Conservation (phyloP, 345 rosid species). For the Cardamine chenopodiifolia region DNA sequence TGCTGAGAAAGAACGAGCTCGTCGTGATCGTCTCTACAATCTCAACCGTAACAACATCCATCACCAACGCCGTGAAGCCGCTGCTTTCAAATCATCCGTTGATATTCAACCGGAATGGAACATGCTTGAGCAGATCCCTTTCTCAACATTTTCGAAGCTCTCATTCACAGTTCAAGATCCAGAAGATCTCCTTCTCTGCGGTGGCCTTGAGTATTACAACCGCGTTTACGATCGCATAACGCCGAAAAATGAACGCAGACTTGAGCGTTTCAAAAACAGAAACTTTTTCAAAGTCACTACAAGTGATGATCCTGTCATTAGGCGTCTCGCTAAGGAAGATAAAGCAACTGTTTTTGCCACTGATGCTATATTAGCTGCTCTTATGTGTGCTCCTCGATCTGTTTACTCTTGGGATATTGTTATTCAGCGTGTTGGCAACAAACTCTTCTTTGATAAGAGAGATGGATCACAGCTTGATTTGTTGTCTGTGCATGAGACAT, state of each 20-base stretch:
- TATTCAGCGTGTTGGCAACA: slow-evolving; percentile 87
- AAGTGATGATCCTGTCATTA: slow-evolving; percentile 87
- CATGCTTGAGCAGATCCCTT: slow-evolving; percentile 91
- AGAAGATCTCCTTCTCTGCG: slow-evolving; percentile 75
- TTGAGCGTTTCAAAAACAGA: slow-evolving; percentile 87
- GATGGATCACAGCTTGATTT: slow-evolving; percentile 92
- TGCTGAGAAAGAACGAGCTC: slow-evolving; percentile 87
- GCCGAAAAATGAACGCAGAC: slow-evolving; percentile 76
- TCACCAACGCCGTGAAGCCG: slow-evolving; percentile 78
- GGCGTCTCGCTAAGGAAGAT: slow-evolving; percentile 86
- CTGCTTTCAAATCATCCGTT: slow-evolving; percentile 74
- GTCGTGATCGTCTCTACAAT: slow-evolving; percentile 75
- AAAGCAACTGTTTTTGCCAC: slow-evolving; percentile 93
- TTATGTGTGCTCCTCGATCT: slow-evolving; percentile 94
- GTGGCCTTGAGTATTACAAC: slow-evolving; percentile 77
- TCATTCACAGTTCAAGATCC: slow-evolving; percentile 77
- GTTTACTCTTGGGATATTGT: slow-evolving; percentile 98
- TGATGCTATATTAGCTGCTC: slow-evolving; percentile 72
- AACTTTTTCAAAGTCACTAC: slow-evolving; percentile 95
- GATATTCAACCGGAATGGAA: slow-evolving; percentile 97
- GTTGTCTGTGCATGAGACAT: slow-evolving; percentile 87
- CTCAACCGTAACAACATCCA: slow-evolving; percentile 63
- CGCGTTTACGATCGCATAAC: slow-evolving; percentile 69
- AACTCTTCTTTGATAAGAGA: slow-evolving; percentile 85
- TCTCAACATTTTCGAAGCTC: slow-evolving; percentile 79